phyloP scores from a whole-genome alignment of 805 yeast species.

The Candida nonsorbophila region DNA sequence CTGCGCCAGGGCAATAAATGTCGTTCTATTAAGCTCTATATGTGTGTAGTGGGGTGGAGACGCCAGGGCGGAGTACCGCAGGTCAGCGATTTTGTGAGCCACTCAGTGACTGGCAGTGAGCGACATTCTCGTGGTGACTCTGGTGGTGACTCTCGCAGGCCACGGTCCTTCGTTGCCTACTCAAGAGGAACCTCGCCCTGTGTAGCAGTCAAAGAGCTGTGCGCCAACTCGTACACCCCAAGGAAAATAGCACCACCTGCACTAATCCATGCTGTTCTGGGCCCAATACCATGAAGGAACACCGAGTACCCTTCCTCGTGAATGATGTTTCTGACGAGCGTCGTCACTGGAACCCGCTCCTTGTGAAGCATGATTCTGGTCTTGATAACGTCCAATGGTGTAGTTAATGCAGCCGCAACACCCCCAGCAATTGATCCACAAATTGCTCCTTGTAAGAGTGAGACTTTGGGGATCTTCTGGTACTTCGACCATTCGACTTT shows the following conservation, averaged over 20 bases:
- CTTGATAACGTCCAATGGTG: constrained; percentile 75
- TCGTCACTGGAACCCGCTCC: constrained; percentile 38
- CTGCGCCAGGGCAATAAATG: no score
- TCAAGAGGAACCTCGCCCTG: no score
- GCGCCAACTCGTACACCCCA: constrained; percentile 83
- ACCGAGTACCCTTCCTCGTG: constrained; percentile 69
- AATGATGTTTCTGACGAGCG: constrained; percentile 48
- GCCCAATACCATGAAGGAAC: constrained; percentile 84
- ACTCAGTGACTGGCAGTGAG: no score
- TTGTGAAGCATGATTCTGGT: constrained; percentile 80
- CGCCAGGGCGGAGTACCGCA: no score
- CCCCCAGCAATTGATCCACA: constrained; percentile 85
- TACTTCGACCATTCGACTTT: constrained; percentile 64
- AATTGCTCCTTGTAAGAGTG: constrained; percentile 73
- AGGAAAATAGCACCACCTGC: constrained; percentile 97
- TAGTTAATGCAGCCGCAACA: constrained; percentile 73
- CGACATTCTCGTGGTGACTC: no score
- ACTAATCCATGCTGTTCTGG: constrained; percentile 95
- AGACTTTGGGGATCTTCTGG: constrained; percentile 35
- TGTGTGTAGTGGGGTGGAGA: no score
- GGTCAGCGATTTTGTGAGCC: no score
- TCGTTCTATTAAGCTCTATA: no score
- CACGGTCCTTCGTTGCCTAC: no score
- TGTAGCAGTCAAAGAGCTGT: no score
- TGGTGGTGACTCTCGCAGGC: no score